Conservation (phyloP, 2,329 filamentous ascomycete genomes). For the Trichophyton mentagrophytes region DNA sequence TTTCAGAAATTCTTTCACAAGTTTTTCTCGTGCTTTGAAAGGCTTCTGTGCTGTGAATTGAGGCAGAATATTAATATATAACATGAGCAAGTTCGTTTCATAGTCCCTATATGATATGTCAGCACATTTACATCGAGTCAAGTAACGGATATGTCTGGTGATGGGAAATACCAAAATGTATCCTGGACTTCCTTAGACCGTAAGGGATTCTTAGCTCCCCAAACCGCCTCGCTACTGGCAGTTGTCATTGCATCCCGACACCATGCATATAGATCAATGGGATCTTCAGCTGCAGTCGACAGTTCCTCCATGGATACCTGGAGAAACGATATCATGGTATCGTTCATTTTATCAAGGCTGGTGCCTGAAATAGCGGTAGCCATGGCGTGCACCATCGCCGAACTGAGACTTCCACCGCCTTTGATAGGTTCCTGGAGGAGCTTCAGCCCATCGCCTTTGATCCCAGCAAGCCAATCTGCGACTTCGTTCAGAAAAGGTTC, state of each 20-base stretch:
- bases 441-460: not conserved
- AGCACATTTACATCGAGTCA: not conserved
- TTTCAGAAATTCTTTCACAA: not conserved
- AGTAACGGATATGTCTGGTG: too few relatives aligned
- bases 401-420: not conserved
- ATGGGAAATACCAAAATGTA: not conserved
- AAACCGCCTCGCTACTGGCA: constrained; percentile 20
- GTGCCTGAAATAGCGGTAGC: not conserved
- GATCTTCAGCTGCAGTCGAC: not conserved
- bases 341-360: not conserved
- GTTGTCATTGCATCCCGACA: constrained; percentile 17
- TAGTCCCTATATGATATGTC: not conserved
- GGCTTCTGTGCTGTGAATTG: not conserved
- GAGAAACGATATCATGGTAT: not conserved
- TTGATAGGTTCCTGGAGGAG: not conserved
- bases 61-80: not conserved
- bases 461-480: not conserved
- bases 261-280: constrained; percentile 20
- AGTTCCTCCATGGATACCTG: not conserved
- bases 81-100: not conserved
- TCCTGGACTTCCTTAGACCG: not conserved
- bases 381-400: not conserved
- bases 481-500: not conserved
- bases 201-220: constrained; percentile 22
- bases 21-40: not conserved